Evolutionary conservation across 768 basidiomycete genomes (phyloP), one percentile per base, ranked within the genome.

Genomic region (Podaxis rugospora): DNA sequence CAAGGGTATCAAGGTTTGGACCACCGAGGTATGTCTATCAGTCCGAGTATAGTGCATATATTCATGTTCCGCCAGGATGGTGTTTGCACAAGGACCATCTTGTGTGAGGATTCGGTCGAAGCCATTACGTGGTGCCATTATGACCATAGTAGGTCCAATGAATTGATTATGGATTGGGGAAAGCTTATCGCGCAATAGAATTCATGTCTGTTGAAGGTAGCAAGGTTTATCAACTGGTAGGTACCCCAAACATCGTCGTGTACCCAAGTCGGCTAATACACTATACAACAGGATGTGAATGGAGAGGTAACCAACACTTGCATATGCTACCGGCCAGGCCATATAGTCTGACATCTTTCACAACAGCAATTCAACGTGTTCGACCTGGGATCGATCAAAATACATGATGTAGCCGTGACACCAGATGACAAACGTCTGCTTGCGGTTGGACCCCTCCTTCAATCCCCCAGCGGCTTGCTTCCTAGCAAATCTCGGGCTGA

Each of bases 181-280:
- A 51, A 23, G 57, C 21, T 57, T 37, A 51, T n/a, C 56, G 27
- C 21, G 25, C 42, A 14, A 27, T 59, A 88, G 88, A 82, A 6
- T 89, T 92, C 76, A 71, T 90, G 59, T 88, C 87, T 11, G 85
- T 90, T 14, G 89, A 91, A 70, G 83, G 81, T 18, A 83, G 79
- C 57, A 75, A 77, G 63, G 85, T 89, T 10, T 76, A 76, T 2
- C 86, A 86, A 71, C 65, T 90, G 66, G 87, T 87, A 68, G 65
- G 79, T 67, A 14, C 5, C 4, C 11, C 7, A 16, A 9, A 14
- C 7, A 11, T 21, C 18, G 14, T 27, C 21, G 16, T n/a, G 16
- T 35, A 14, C 35, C 3, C 40, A 46, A 23, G 23, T 23, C 36
- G 23, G 11, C 32, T 36, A 10, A 52, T 25, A 18, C 32, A 4